Percentiles rank a stretch among this genome's conserved stretches.
Conservation (phyloP, 306 rosid genomes). For the Echinosophora koreensis region DNA sequence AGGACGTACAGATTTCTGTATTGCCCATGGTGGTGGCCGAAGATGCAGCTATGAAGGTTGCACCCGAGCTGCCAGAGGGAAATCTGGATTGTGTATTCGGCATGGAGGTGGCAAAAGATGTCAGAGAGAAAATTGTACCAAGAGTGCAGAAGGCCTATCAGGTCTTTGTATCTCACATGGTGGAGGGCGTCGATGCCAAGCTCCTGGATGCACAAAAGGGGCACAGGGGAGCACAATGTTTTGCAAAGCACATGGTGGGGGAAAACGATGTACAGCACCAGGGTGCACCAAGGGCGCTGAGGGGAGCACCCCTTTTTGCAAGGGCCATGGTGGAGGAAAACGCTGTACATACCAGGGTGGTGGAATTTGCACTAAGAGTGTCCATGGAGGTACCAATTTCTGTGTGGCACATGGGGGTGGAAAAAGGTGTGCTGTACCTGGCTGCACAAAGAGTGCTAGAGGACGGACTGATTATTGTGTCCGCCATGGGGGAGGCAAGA, state of each 20-base stretch:
- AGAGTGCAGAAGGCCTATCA: conserved; percentile 95
- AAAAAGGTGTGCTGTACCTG: conserved; percentile 87
- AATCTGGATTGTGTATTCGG: conserved; percentile 92
- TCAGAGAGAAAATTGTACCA: conserved; percentile 86
- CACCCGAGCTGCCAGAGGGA: conserved; percentile 93
- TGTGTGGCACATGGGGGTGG: conserved; percentile 99
- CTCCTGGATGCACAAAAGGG: conserved; percentile 84
- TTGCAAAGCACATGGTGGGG: conserved; percentile 99
- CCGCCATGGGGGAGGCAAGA: conserved; percentile 96
- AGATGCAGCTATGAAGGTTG: conserved; percentile 86
- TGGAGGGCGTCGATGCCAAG: conserved; percentile 94
- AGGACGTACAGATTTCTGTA: conserved; percentile 94
- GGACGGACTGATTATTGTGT: conserved; percentile 97
- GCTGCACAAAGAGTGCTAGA: conserved; percentile 92
- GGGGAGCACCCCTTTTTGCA: conserved; percentile 93
- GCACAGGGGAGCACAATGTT: conserved; percentile 97
- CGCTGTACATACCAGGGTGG: conserved; percentile 91
- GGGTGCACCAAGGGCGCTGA: conserved; percentile 98
- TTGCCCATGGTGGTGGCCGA: conserved; percentile 98
- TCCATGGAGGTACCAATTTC: conserved; percentile 93
- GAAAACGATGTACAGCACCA: conserved; percentile 83
- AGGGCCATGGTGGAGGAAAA: conserved; percentile 97
- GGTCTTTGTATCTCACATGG: conserved; percentile 99
- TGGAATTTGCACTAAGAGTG: conserved; percentile 83
- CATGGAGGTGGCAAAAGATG: conserved; percentile 99